Percentiles rank a stretch among this genome's conserved stretches.
Conservation (phyloP, 768 basidiomycete species). For the Suillus plorans region DNA sequence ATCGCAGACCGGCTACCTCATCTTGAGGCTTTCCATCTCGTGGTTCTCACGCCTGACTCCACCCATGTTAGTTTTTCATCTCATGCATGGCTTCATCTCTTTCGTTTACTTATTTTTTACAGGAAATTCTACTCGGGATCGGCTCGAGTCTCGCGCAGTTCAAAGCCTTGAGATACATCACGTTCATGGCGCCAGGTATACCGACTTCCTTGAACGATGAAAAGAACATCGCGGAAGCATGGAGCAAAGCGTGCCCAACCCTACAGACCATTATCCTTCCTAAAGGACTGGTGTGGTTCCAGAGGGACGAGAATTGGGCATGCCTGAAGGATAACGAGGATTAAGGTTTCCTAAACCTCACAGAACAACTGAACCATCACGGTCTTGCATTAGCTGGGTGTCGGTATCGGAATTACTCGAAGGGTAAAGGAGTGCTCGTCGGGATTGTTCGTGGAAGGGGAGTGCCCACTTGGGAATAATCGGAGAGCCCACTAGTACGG, state of each 20-base stretch:
- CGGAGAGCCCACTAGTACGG: neutral
- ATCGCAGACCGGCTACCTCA: conserved; percentile 46
- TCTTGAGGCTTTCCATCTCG: conserved; percentile 62
- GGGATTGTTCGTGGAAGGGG: neutral
- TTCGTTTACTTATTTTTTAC: neutral
- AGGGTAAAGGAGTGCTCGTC: neutral
- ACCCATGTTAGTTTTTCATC: conserved; percentile 39
- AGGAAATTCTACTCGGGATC: conserved; percentile 45
- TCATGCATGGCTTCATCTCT: too few species aligned
- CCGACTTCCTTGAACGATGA: conserved; percentile 37
- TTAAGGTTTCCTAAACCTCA: neutral
- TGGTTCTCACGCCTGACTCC: conserved; percentile 51
- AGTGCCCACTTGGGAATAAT: neutral
- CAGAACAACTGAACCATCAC: neutral
- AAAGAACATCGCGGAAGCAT: conserved; percentile 48
- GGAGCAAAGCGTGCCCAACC: conserved; percentile 60
- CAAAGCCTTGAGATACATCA: conserved; percentile 47
- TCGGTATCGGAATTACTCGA: too few species aligned
- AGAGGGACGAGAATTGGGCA: conserved; percentile 24
- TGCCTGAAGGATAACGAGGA: conserved; percentile 17
- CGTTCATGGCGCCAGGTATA: conserved; percentile 51
- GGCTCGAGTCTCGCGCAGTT: conserved; percentile 43
- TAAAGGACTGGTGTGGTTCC: conserved; percentile 61
- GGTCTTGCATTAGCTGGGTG: neutral
- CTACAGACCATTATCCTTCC: conserved; percentile 65